Base-by-base conservation (phyloP, 2,329 filamentous ascomycete genomes). In the Ophiocordyceps australis region DNA sequence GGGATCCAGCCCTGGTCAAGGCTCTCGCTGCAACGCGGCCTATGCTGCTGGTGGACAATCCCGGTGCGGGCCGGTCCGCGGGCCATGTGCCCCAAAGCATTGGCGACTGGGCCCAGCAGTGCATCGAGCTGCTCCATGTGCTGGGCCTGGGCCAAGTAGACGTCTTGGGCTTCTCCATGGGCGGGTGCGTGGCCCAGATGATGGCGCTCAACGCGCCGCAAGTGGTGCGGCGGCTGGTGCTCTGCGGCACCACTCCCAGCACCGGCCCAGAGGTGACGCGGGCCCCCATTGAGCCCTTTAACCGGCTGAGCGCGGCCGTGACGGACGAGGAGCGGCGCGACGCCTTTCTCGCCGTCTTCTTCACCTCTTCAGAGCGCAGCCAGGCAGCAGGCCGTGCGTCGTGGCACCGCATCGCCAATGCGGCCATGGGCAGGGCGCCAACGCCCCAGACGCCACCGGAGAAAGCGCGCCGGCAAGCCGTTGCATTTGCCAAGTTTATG, bases 81-180 rank as follows among this genome's bases (percentile, higher is more conserved):
- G 60, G 60, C 18, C 25, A 42, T n/a, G 49, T 61, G 2, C 49
- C 51, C 6, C 39, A 39, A 29, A 42, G 35, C 5, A 38, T 44
- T 21, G 25, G 33, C 8, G 32, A 24, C n/a, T 50, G 45, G 44
- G 46, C 46, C 9, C 32, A 36, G 26, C 34, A 48, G 28, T 50
- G 47, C 35, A 34, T 46, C 17, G 39, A 47, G n/a, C 46, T 52
- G 11, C 43, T 52, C 15, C 30, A 32, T 17, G 47, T 42, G 3
- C 50, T 55, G 32, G 50, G 51, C 5, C 33, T 59, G n/a, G 17
- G 28, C 0, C 36, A 52, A 25, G 42, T 53, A 24, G 58, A 65
- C 30, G 33, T 65, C 7, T 29, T 64, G 21, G 60, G 61, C 2
- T 65, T 58, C 38, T 61, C 54, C 8, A 57, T 65, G 49, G 59